phyloP scores from a whole-genome alignment of 2,329 filamentous ascomycete genomes.

The Coniosporium tulheliwenetii region DNA sequence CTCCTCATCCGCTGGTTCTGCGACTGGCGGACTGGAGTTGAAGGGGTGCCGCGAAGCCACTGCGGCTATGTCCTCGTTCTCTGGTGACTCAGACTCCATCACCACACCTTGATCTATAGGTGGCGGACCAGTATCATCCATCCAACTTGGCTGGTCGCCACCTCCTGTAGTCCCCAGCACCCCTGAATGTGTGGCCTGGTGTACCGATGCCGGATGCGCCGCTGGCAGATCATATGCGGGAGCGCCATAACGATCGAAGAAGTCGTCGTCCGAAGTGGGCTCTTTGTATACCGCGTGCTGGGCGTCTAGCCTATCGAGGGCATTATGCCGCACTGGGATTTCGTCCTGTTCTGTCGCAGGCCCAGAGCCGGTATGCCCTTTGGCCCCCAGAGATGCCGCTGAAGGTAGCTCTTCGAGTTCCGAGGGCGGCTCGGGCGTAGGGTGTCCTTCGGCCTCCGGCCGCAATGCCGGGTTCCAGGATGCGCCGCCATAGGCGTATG shows the following conservation, averaged over 20 bases:
- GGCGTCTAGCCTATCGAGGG: background rate
- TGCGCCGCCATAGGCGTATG: slow-evolving; percentile 20
- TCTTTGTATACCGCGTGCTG: slow-evolving; percentile 2
- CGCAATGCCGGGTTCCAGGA: slow-evolving; percentile 42
- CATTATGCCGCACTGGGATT: slow-evolving; percentile 1
- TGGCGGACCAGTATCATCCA: too few species aligned
- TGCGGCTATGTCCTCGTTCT: background rate
- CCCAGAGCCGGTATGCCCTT: background rate
- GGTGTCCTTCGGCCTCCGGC: slow-evolving; percentile 19
- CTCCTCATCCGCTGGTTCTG: background rate
- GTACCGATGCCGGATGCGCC: background rate
- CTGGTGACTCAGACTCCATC: background rate
- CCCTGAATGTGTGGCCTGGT: background rate
- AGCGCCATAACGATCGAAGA: slow-evolving; percentile 16
- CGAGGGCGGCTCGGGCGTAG: slow-evolving; percentile 1
- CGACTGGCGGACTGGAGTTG: too few species aligned
- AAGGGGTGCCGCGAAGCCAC: too few species aligned
- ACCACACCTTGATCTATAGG: too few species aligned
- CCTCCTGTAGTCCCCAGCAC: too few species aligned
- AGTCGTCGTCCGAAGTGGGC: slow-evolving; percentile 16
- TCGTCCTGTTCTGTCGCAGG: slow-evolving; percentile 6
- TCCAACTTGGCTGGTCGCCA: too few species aligned
- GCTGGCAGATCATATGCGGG: background rate
- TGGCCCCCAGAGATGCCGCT: too few species aligned
- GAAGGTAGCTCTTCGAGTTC: background rate